Conservation (phyloP, 495 filamentous ascomycete genomes). For the Xylaria venustula region DNA sequence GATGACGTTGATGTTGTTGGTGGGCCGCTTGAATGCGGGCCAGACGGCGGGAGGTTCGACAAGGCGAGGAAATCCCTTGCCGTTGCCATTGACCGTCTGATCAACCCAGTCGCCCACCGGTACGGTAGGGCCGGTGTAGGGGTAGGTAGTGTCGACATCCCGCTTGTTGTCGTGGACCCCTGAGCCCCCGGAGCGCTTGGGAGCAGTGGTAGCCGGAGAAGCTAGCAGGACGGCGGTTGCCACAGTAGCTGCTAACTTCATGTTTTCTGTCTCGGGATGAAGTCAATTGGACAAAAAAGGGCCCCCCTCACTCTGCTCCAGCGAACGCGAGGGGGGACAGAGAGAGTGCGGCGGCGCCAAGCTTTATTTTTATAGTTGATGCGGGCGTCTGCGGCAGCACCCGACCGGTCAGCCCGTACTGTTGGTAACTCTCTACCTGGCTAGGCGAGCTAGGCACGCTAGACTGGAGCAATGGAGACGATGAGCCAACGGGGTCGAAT, state of each 20-base stretch:
- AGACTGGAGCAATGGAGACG: neutral
- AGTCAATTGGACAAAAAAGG: neutral
- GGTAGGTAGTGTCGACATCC: conserved; percentile 37
- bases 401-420: neutral
- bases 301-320: neutral
- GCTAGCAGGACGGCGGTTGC: neutral
- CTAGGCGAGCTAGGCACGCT: neutral
- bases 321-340: neutral
- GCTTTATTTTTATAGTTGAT: neutral
- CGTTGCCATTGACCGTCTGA: conserved; percentile 50
- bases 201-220: neutral
- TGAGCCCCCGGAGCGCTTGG: neutral
- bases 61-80: conserved; percentile 51
- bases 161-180: conserved; percentile 13
- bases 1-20: conserved; percentile 57
- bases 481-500: neutral
- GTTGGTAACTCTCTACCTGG: neutral
- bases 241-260: neutral
- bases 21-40: conserved; percentile 37
- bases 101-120: conserved; percentile 54
- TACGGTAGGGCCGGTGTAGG: conserved; percentile 48
- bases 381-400: neutral
- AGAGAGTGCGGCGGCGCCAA: neutral
- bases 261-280: neutral
- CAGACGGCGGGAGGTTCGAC: conserved; percentile 56